Conservation (phyloP, 306 rosid species). For the Leucaena leucocephala region DNA sequence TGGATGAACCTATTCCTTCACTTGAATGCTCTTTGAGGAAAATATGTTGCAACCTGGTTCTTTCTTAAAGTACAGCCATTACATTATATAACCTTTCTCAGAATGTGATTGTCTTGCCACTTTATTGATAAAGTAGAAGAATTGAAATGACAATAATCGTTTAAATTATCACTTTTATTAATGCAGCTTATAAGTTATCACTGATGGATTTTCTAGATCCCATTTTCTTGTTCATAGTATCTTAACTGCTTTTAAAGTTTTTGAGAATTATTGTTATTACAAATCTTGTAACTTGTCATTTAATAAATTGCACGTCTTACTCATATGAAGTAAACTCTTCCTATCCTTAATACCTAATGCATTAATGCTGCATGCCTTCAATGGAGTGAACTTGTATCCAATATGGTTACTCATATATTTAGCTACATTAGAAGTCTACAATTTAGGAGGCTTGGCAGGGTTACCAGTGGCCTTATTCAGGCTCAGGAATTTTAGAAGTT, state of each 20-base stretch:
- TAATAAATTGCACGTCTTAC: neutral
- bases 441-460: conserved; percentile 11
- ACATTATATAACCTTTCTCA: conserved; percentile 5
- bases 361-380: conserved; percentile 12
- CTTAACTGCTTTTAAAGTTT: conserved; percentile 3
- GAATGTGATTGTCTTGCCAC: neutral
- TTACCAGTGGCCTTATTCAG: conserved; percentile 11
- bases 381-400: conserved; percentile 4
- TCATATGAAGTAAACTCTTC: conserved; percentile 4
- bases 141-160: neutral
- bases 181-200: conserved; percentile 8
- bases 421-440: conserved; percentile 19
- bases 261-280: neutral
- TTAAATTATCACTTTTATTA: conserved; percentile 1
- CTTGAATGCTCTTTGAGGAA: neutral
- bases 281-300: neutral
- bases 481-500: conserved; percentile 1
- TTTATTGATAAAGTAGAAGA: conserved; percentile 14
- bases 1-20: conserved; percentile 18
- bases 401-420: conserved; percentile 7
- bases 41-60: neutral
- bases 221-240: neutral
- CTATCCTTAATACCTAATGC: conserved; percentile 12
- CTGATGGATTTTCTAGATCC: conserved; percentile 9
- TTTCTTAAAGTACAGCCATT: neutral